Conservation (phyloP, 1,139 yeast species). For the Hansenula sp. region DNA sequence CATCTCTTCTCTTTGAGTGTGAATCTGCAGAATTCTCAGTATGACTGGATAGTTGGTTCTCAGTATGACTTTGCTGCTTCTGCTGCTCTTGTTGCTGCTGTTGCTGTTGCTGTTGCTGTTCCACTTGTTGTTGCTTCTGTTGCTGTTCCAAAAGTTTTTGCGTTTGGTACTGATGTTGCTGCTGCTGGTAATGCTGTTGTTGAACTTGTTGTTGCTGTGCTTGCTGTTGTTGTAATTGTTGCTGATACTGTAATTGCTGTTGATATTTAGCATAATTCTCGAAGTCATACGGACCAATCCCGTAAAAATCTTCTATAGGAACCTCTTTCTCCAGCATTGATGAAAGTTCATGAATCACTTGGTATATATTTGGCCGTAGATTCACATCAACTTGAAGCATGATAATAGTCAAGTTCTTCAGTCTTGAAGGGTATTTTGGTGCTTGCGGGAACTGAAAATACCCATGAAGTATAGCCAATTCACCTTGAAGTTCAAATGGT, state of each 20-base stretch:
- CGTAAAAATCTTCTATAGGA: constrained; percentile 44
- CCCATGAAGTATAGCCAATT: constrained; percentile 67
- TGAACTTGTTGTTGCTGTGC: background rate
- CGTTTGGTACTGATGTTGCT: constrained; percentile 1
- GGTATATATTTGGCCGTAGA: constrained; percentile 83
- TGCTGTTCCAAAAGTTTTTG: constrained; percentile 1
- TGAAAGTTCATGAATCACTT: constrained; percentile 69
- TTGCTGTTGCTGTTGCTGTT: background rate
- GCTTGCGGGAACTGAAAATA: constrained; percentile 54
- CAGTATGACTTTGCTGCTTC: no score
- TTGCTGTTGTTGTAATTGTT: constrained; percentile 3
- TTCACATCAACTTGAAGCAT: constrained; percentile 78
- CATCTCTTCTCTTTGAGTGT: no score
- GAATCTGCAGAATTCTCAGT: background rate
- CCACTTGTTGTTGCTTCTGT: background rate
- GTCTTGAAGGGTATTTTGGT: constrained; percentile 56
- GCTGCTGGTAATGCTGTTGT: background rate
- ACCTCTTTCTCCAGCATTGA: constrained; percentile 50
- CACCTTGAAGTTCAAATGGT: constrained; percentile 75
- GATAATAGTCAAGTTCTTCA: constrained; percentile 73
- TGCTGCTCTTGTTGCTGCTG: background rate
- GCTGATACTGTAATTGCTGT: background rate
- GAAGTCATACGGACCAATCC: constrained; percentile 34
- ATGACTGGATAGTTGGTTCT: background rate
- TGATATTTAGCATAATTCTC: constrained; percentile 26